Conservation (phyloP, 2,329 filamentous ascomycete species). For the Zasmidium angulare region DNA sequence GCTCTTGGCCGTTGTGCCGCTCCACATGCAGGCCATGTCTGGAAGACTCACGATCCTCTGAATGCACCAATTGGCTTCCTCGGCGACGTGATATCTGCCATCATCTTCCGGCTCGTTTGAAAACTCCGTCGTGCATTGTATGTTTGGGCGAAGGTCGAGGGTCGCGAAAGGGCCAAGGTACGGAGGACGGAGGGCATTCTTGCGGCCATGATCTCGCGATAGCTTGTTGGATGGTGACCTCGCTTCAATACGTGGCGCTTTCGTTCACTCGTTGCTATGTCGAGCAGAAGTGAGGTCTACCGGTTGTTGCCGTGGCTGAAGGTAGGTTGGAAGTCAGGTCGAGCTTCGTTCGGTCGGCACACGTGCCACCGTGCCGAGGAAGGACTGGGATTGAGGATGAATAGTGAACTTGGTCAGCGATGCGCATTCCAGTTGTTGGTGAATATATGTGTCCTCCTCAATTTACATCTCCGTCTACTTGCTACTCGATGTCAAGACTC, state of each 20-base stretch:
- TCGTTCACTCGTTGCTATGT: not conserved
- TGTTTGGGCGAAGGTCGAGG: conserved; percentile 13
- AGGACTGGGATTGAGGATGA: not conserved
- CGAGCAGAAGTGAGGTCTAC: not conserved
- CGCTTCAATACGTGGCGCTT: not conserved
- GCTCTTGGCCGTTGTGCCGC: not conserved
- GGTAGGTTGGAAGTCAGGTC: not conserved
- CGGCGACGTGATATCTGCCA: conserved; percentile 44
- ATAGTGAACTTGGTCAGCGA: too few relatives aligned
- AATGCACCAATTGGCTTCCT: conserved; percentile 70
- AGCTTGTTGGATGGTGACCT: not conserved
- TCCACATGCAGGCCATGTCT: too few relatives aligned
- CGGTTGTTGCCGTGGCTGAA: not conserved
- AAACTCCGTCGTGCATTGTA: conserved; percentile 31
- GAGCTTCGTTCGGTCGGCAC: not conserved
- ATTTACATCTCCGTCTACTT: too few relatives aligned
- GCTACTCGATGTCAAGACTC: too few relatives aligned
- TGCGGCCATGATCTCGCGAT: conserved; percentile 43
- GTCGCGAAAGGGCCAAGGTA: conserved; percentile 17
- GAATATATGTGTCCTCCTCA: too few relatives aligned
- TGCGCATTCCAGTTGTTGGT: too few relatives aligned
- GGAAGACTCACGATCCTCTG: conserved; percentile 64
- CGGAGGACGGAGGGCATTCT: conserved; percentile 43
- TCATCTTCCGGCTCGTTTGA: conserved; percentile 36
- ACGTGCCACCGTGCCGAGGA: not conserved